A percentile compares a stretch with the other conserved stretches of the same genome.
Evolutionary conservation across 2,329 filamentous ascomycete species (phyloP).

Genomic region (Alternaria incomplexa): DNA sequence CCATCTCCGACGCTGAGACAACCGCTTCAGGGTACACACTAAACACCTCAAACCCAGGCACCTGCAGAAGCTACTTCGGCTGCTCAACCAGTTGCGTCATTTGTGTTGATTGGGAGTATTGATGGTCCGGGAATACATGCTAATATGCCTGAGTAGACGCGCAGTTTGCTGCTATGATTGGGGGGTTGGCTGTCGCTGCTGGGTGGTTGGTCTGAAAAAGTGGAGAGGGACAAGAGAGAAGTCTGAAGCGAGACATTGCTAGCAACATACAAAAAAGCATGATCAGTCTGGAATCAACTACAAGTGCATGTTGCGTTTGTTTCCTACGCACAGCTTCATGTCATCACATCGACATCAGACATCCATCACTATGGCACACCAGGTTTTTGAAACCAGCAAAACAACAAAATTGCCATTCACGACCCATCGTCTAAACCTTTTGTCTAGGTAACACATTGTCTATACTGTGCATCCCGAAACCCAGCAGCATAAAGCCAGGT

Average conservation of each 20-base stretch:
- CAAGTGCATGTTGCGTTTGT: neutral
- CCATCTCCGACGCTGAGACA: neutral
- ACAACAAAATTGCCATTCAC: neutral
- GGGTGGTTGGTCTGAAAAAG: neutral
- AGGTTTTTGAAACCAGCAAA: neutral
- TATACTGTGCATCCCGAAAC: neutral
- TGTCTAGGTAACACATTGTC: slow-evolving; percentile 5
- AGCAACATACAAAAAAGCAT: neutral
- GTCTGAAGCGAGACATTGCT: fast-evolving
- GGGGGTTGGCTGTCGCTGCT: neutral
- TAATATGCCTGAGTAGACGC: neutral
- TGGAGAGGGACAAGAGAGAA: neutral
- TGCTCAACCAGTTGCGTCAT: neutral
- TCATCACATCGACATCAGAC: neutral
- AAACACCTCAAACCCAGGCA: neutral
- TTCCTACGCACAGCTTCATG: neutral
- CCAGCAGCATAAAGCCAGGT: neutral
- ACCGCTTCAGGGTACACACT: neutral
- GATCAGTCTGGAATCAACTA: neutral
- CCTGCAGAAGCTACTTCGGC: neutral
- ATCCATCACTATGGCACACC: neutral
- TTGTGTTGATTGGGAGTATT: neutral
- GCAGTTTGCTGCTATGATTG: neutral
- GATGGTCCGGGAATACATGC: neutral
- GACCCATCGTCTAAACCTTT: slow-evolving; percentile 1